Base-by-base conservation (phyloP, 2,329 filamentous ascomycete genomes). In the Cladosporium sp. region DNA sequence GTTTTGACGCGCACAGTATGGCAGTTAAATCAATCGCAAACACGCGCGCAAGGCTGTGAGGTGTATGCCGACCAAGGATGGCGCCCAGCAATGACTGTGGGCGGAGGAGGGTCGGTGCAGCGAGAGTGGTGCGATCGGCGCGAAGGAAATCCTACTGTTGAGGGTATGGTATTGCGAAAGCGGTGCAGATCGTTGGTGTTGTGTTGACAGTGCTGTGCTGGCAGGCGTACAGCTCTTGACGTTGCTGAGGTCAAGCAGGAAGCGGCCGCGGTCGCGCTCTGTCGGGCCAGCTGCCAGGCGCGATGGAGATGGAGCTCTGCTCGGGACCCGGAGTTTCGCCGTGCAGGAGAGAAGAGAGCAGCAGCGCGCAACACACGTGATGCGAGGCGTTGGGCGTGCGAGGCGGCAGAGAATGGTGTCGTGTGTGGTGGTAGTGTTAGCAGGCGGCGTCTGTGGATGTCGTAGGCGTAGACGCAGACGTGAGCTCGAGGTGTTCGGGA, bases 251-350 rank as follows among this genome's bases (percentile, higher is more conserved):
- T 22, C 22, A 43, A 19, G 42, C 15, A 25, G 8, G 39, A 17
- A 25, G 20, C 17, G 25, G 43, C 43, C 25, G 55, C 45, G 40
- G 55, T 39, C 56, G 56, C 54, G 47, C 54, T 39, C 47, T 47
- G 40, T 56, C 40, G 42, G 54, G 38, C 38, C 45, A 50, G 28
- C 25, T 50, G 25, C 45, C 25, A 50, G 19, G 45, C 43, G 43
- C 43, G 45, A 34, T 25, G 39, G 39, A 52, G 51, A 25, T 50
- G 25, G 38, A 22, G 38, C 51, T 34, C 30, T 54, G 34, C 52
- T 47, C 40, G 42, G 20, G 38, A 22, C 20, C 38, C 25, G 38
- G 37, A 40, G 37, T 25, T 30, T 15, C 22, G 51, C 22, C 22
- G 51, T 22, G 17, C 15, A 28, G 20, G 12, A 54, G 36, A 15